Evolutionary conservation across 257 asterid genomes (phyloP).

Genomic region (Henckelia pumila): DNA sequence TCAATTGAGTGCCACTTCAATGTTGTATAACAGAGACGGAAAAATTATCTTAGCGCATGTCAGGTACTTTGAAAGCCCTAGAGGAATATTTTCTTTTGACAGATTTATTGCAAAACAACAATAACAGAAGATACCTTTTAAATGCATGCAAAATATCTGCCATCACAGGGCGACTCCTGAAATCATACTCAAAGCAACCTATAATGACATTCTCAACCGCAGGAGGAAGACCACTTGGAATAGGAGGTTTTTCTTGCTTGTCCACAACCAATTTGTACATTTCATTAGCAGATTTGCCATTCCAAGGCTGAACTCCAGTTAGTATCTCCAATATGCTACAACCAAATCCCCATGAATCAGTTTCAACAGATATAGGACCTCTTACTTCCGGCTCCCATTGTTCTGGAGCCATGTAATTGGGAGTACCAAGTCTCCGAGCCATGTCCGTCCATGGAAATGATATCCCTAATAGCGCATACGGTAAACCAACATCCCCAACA

Average conservation of each 20-base stretch:
- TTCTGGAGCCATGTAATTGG: slow-evolving; percentile 94
- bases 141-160: slow-evolving; percentile 74
- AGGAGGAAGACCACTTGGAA: slow-evolving; percentile 88
- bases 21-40: not conserved
- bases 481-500: slow-evolving; percentile 71
- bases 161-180: slow-evolving; percentile 83
- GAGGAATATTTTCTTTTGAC: not conserved
- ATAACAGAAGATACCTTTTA: slow-evolving; percentile 47
- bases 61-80: not conserved
- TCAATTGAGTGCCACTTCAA: not conserved
- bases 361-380: slow-evolving; percentile 81
- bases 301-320: slow-evolving; percentile 84
- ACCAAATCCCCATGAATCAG: slow-evolving; percentile 95
- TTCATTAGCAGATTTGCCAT: slow-evolving; percentile 73
- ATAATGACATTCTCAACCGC: slow-evolving; percentile 65
- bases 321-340: slow-evolving; percentile 89
- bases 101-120: not conserved
- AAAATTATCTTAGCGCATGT: not conserved
- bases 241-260: slow-evolving; percentile 66
- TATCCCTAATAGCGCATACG: slow-evolving; percentile 57
- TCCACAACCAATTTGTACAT: slow-evolving; percentile 60
- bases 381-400: slow-evolving; percentile 91
- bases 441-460: slow-evolving; percentile 55
- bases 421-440: slow-evolving; percentile 69
- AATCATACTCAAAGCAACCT: slow-evolving; percentile 89